phyloP scores from a whole-genome alignment of 2,329 filamentous ascomycete genomes.

The Aspergillus sp. region DNA sequence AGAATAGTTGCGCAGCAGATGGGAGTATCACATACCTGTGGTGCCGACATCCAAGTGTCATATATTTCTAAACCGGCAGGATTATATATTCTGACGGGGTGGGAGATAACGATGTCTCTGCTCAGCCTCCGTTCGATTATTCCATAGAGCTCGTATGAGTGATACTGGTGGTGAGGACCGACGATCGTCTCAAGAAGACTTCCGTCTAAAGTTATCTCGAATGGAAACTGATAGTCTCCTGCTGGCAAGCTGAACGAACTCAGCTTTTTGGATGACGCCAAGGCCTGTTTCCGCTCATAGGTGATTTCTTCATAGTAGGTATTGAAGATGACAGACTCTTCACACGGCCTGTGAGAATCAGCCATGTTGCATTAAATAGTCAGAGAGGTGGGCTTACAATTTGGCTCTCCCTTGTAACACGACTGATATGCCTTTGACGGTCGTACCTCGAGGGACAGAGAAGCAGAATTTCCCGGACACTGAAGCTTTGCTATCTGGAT shows the following conservation, averaged over 20 bases:
- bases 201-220: conserved; percentile 14
- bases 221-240: conserved; percentile 21
- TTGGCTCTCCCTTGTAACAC: conserved; percentile 13
- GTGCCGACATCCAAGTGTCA: conserved; percentile 1
- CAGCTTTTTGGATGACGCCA: conserved; percentile 17
- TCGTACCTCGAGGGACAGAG: conserved; percentile 3
- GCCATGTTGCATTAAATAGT: background rate
- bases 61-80: background rate
- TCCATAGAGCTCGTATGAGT: conserved; percentile 17
- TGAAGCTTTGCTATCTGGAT: background rate
- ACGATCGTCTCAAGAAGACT: conserved; percentile 13
- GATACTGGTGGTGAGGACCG: conserved; percentile 13
- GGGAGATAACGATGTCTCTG: conserved; percentile 15
- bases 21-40: conserved; percentile 4
- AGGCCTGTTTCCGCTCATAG: conserved; percentile 9
- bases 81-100: conserved; percentile 16
- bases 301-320: conserved; percentile 13
- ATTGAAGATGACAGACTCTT: conserved; percentile 1
- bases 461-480: conserved; percentile 14
- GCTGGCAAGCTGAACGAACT: conserved; percentile 15
- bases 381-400: conserved; percentile 9
- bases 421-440: conserved; percentile 16
- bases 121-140: conserved; percentile 14
- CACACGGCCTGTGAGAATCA: background rate
- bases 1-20: background rate